Percentiles rank a stretch among this genome's conserved stretches.
Evolutionary conservation across 179 eudicot genomes (phyloP).

Genomic region (Corrigiola litoralis): DNA sequence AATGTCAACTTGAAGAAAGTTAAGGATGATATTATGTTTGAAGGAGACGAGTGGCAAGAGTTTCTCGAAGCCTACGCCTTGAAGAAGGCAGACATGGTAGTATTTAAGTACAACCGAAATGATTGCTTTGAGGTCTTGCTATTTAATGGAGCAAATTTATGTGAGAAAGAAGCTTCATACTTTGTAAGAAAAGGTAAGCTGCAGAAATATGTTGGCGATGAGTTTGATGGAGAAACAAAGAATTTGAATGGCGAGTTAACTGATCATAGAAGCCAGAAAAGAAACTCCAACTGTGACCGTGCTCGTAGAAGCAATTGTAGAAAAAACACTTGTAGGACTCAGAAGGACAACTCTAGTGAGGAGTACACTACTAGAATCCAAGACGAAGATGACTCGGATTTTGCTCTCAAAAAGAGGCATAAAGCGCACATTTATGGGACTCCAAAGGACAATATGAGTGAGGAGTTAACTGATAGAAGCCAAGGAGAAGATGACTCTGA

Average conservation of each 20-base stretch:
- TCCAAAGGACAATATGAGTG: neutral
- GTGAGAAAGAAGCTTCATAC: slow-evolving; percentile 51
- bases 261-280: neutral
- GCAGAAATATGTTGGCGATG: neutral
- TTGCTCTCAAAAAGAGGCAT: no score
- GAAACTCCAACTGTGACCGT: no score
- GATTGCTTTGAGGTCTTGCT: slow-evolving; percentile 40
- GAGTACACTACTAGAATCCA: neutral
- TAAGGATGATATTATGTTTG: slow-evolving; percentile 20
- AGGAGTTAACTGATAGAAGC: neutral
- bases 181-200: slow-evolving; percentile 35
- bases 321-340: neutral
- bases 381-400: no score
- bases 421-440: no score
- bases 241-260: neutral
- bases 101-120: slow-evolving; percentile 37
- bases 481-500: neutral
- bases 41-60: slow-evolving; percentile 37
- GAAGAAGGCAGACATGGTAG: slow-evolving; percentile 31
- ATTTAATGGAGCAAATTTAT: slow-evolving; percentile 31
- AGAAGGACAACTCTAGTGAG: neutral
- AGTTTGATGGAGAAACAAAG: neutral
- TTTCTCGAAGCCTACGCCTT: slow-evolving; percentile 39
- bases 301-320: neutral
- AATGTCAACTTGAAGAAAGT: slow-evolving; percentile 24